These are phyloP conservation scores for Yarrowia osloensis DNA, from an alignment of 805 yeast genomes.

Conservation along the genomic window DNA sequence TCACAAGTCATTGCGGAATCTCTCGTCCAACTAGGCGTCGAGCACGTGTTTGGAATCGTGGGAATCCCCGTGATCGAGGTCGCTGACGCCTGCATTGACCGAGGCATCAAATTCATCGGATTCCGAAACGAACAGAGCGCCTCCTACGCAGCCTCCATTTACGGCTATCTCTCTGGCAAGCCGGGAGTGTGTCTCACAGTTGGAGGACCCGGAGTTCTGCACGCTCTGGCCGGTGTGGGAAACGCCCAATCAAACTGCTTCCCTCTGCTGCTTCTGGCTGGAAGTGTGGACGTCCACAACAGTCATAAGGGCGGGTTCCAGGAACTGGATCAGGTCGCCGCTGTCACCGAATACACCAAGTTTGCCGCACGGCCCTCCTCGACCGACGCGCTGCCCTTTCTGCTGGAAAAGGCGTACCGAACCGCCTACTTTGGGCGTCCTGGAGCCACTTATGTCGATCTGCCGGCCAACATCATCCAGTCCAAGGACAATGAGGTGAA, in stretches of 20 bases:
- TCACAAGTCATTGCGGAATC: constrained; percentile 53
- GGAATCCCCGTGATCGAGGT: constrained; percentile 76
- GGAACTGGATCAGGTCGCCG: constrained; percentile 64
- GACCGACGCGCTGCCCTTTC: constrained; percentile 44
- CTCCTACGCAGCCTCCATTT: constrained; percentile 71
- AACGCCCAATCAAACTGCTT: constrained; percentile 63
- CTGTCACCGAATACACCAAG: constrained; percentile 53
- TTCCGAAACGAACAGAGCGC: constrained; percentile 76
- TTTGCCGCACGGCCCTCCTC: constrained; percentile 51
- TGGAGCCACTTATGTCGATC: constrained; percentile 63
- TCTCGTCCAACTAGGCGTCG: constrained; percentile 53
- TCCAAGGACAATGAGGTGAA: constrained; percentile 35
- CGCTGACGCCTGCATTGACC: constrained; percentile 59
- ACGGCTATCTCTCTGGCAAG: constrained; percentile 62
- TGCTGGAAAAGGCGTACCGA: constrained; percentile 52
- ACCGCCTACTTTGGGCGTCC: constrained; percentile 53
- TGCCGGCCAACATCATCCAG: constrained; percentile 63
- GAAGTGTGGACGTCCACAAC: constrained; percentile 55
- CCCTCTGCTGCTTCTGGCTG: constrained; percentile 68
- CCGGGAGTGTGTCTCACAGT: constrained; percentile 72
- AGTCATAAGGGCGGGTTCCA: constrained; percentile 66
- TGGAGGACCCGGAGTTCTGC: constrained; percentile 75
- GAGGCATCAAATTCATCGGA: constrained; percentile 58
- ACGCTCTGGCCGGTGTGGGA: constrained; percentile 65
- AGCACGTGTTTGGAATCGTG: constrained; percentile 66